These are phyloP conservation scores for Aurantiochytrium sp. DNA, from an alignment of 108 stramenopile species.

Conservation along the genomic window DNA sequence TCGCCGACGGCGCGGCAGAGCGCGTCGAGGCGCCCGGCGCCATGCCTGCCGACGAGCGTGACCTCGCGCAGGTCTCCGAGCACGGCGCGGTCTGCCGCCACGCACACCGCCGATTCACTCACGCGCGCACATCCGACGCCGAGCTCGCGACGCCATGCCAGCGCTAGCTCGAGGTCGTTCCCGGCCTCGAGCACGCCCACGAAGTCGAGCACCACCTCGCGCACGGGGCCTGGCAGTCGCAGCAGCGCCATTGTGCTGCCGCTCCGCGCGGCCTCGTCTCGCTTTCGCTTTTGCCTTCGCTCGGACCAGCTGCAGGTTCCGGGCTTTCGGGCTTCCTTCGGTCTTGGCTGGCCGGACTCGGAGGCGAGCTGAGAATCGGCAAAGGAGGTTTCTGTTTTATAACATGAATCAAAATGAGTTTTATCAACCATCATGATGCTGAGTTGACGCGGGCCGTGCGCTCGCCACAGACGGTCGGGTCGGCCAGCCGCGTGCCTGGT, in stretches of 20 bases:
- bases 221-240: background rate
- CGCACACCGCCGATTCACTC: background rate
- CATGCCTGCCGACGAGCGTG: background rate
- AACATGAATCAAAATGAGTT: too few relatives aligned
- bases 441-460: too few relatives aligned
- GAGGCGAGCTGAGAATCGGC: too few relatives aligned
- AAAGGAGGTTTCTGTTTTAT: too few relatives aligned
- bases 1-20: background rate
- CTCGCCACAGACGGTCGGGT: too few relatives aligned
- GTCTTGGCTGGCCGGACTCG: too few relatives aligned
- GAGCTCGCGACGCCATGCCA: background rate
- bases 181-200: background rate
- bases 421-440: too few relatives aligned
- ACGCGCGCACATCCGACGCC: background rate
- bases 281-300: too few relatives aligned
- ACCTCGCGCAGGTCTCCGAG: background rate
- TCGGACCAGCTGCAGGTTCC: too few relatives aligned
- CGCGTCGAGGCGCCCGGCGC: background rate
- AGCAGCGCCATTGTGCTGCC: background rate
- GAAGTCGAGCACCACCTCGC: background rate
- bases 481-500: too few relatives aligned
- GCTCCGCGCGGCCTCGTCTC: too few relatives aligned
- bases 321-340: too few relatives aligned
- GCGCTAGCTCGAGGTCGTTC: background rate
- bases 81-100: background rate